Percentiles rank a stretch among this genome's conserved stretches.
phyloP scores from a whole-genome alignment of 768 basidiomycete genomes.

The button mushroom (Agaricus bisporus) region DNA sequence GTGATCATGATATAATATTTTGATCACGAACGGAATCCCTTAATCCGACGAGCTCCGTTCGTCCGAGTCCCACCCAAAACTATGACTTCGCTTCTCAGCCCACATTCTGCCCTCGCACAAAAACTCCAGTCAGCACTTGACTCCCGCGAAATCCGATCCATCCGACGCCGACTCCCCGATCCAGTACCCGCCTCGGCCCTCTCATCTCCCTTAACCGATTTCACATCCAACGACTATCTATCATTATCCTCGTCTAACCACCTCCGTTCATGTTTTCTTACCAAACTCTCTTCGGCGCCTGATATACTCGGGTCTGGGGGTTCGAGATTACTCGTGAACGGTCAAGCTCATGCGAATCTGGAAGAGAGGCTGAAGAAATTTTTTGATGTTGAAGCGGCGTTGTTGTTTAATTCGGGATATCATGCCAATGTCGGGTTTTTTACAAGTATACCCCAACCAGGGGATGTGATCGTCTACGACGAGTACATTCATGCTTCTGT shows the following conservation, averaged over 20 bases:
- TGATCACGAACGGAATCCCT: neutral
- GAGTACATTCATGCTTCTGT: constrained; percentile 88
- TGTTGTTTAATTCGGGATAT: constrained; percentile 90
- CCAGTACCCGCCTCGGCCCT: constrained; percentile 21
- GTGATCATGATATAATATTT: too few species aligned
- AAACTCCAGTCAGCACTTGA: constrained; percentile 47
- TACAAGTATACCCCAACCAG: constrained; percentile 66
- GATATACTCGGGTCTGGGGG: constrained; percentile 81
- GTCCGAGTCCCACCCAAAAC: neutral
- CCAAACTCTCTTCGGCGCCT: constrained; percentile 40
- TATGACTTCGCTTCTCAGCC: too few species aligned
- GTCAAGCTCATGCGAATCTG: constrained; percentile 60
- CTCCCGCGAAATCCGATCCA: constrained; percentile 60
- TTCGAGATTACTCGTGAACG: constrained; percentile 79
- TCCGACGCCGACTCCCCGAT: constrained; percentile 65
- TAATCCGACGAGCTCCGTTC: neutral
- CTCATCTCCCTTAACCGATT: constrained; percentile 41
- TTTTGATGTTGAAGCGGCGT: constrained; percentile 55
- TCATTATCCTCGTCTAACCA: constrained; percentile 59
- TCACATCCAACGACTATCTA: constrained; percentile 92
- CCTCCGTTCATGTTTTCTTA: constrained; percentile 56
- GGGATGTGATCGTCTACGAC: constrained; percentile 78
- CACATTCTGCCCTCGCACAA: constrained; percentile 21
- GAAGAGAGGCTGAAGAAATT: constrained; percentile 64
- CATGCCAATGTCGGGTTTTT: constrained; percentile 92